Base-by-base conservation (phyloP, 139 green algal genomes). In the Micractinium sp. region DNA sequence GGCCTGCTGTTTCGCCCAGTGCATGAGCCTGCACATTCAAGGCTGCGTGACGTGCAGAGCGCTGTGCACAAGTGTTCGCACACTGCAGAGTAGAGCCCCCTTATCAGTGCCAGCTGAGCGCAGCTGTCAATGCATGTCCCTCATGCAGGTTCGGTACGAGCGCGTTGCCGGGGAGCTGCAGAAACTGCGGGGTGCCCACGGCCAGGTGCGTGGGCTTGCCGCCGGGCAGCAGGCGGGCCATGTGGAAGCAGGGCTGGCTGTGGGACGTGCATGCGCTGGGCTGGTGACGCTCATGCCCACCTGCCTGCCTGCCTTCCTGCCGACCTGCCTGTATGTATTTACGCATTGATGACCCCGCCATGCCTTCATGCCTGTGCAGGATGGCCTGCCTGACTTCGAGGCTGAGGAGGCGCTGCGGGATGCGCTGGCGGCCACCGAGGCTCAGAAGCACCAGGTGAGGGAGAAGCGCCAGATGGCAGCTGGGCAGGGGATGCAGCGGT, bases 301-400 rank as follows among this genome's bases (percentile, higher is more conserved):
- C 47, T 56, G 9, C 47, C 47, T 56, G 47, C 5, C 47, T 56
- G 47, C 47, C 47, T 56, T 5, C 47, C 47, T 9, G 9, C 47
- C 47, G 47, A 56, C 47, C 5, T 56, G 47, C 47, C 47, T 9
- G 5, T 56, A 9, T 56, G 47, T 9, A 56, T 56, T 9, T 9
- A 56, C 47, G 47, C 9, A 5, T 56, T 56, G n/a, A n/a, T n/a
- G n/a, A 56, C 47, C 47, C 9, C 47, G 9, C 47, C 47, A 56
- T 56, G 15, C 78, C 38, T 25, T 12, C 79, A 41, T 71, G 18
- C 20, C 27, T 60, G 15, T 14, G 83, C 83, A 87, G 81, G 61
- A 56, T 14, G 66, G 63, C 22, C 79, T 87, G 41, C 90, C 90
- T n/a, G 87, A 92, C 69, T 90, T 88, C 41, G 89, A 92, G 18